Percentiles rank a stretch among this genome's conserved stretches.
These are phyloP conservation scores for Grosmannia huntii DNA, from an alignment of 2,329 filamentous ascomycete species.

Conservation along the genomic window DNA sequence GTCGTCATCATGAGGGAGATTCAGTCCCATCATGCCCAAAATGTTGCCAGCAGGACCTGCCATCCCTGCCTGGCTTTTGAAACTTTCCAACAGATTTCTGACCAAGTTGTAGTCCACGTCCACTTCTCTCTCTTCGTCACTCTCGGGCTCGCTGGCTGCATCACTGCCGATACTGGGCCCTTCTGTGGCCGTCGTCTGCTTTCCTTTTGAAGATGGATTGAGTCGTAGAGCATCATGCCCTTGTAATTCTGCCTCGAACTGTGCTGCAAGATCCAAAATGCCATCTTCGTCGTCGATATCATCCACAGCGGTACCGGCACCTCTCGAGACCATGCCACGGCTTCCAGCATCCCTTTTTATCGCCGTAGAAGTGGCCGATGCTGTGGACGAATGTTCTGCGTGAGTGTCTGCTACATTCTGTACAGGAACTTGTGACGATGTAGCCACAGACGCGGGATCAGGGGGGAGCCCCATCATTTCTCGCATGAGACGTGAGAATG, in stretches of 20 bases:
- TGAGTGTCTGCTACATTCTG: neutral
- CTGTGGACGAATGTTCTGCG: neutral
- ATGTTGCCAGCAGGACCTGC: constrained; percentile 80
- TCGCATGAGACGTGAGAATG: constrained; percentile 78
- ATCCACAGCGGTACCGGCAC: neutral
- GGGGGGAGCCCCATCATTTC: constrained; percentile 68
- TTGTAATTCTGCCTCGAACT: constrained; percentile 63
- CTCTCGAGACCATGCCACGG: too few relatives aligned
- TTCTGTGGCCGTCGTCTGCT: constrained; percentile 18
- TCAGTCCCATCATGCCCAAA: constrained; percentile 72
- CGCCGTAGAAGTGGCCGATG: neutral
- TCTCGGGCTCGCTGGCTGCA: constrained; percentile 21
- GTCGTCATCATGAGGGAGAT: constrained; percentile 51
- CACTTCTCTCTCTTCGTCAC: constrained; percentile 47
- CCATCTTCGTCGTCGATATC: constrained; percentile 22
- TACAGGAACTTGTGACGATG: neutral
- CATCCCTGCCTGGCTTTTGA: constrained; percentile 79
- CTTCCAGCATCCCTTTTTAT: neutral
- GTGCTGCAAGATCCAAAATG: constrained; percentile 48
- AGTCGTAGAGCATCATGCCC: constrained; percentile 52
- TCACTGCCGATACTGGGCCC: neutral
- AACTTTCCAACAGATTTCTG: constrained; percentile 81
- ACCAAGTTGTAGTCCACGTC: constrained; percentile 78
- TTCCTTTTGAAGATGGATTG: constrained; percentile 22
- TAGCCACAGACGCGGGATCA: neutral